Evolutionary conservation across 1,284 basidiomycete genomes (phyloP).

Genomic region (Cystodermella granulosa): DNA sequence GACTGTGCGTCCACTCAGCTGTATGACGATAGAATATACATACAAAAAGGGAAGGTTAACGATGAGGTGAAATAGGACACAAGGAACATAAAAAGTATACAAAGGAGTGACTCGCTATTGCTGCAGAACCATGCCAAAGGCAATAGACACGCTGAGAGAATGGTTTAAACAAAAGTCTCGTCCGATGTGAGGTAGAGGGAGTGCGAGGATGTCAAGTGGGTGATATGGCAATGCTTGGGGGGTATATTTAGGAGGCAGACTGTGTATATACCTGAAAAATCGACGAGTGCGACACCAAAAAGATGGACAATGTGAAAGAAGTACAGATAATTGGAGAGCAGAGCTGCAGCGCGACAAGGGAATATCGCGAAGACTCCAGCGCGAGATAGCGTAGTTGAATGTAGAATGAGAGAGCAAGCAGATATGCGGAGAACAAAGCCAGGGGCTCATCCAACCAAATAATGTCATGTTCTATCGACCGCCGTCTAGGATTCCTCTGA

Average conservation of each 20-base stretch:
- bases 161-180: too few relatives aligned
- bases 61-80: too few relatives aligned
- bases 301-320: slow-evolving; percentile 17
- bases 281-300: slow-evolving; percentile 13
- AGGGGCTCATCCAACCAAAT: too few relatives aligned
- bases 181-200: too few relatives aligned
- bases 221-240: slow-evolving; percentile 29
- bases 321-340: too few relatives aligned
- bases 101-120: too few relatives aligned
- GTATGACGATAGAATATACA: too few relatives aligned
- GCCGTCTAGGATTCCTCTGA: slow-evolving; percentile 86
- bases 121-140: too few relatives aligned
- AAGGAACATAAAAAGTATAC: too few relatives aligned
- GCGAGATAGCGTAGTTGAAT: slow-evolving; percentile 6
- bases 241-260: slow-evolving; percentile 37
- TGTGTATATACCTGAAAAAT: slow-evolving; percentile 34
- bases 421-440: background rate
- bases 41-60: too few relatives aligned
- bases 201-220: background rate
- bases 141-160: too few relatives aligned
- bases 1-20: too few relatives aligned
- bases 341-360: background rate
- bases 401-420: background rate
- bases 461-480: slow-evolving; percentile 64
- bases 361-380: slow-evolving; percentile 5